phyloP scores from a whole-genome alignment of 495 filamentous ascomycete genomes.

The Tuber microsphaerosporum region DNA sequence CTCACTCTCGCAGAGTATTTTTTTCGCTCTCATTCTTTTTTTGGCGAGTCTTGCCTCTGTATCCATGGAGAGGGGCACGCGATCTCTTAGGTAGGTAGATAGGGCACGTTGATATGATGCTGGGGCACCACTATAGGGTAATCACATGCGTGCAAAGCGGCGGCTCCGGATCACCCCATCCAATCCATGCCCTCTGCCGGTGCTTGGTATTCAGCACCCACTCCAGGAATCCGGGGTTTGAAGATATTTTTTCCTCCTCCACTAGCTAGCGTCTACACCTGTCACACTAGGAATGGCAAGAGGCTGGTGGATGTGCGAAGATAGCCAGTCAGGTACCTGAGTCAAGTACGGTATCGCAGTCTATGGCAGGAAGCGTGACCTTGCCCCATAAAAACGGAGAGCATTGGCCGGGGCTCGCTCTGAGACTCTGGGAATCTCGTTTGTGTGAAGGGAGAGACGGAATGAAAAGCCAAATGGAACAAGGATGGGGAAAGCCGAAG shows the following conservation, averaged over 20 bases:
- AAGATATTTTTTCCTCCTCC: background rate
- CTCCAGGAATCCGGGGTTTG: background rate
- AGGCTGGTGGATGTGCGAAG: background rate
- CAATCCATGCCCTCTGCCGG: background rate
- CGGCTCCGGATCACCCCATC: background rate
- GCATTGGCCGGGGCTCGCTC: background rate
- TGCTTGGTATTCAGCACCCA: background rate
- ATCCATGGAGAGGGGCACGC: background rate
- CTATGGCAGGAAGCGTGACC: background rate
- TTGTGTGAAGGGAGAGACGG: background rate
- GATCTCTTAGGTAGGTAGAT: background rate
- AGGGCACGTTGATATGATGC: background rate
- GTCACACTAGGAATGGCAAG: background rate
- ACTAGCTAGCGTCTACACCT: background rate
- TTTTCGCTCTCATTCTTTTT: background rate
- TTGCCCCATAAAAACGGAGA: background rate
- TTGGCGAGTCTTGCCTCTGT: background rate
- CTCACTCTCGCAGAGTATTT: background rate
- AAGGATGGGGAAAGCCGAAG: background rate
- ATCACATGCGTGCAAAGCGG: background rate
- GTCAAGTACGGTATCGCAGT: background rate
- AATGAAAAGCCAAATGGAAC: background rate
- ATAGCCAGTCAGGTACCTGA: background rate
- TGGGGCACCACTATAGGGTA: background rate
- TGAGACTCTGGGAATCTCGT: background rate